Percentiles rank a stretch among this genome's conserved stretches.
phyloP scores from a whole-genome alignment of 2,329 filamentous ascomycete species.

The Trichoderma atroviride region DNA sequence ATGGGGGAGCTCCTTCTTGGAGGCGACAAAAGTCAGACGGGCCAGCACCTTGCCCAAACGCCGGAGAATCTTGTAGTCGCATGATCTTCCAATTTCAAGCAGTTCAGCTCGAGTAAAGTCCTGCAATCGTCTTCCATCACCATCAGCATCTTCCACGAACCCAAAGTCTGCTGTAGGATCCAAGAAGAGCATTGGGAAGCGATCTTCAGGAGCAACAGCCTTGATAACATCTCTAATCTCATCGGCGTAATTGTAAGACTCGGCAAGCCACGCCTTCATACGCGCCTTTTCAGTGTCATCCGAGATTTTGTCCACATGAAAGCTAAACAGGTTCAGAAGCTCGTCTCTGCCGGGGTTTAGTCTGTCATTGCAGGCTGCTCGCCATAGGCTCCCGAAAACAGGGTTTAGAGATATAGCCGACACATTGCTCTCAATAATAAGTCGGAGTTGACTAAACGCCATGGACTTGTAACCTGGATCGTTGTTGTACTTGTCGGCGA shows the following conservation, averaged over 20 bases:
- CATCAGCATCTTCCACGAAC: conserved; percentile 25
- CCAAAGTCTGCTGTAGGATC: conserved; percentile 51
- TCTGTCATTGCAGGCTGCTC: conserved; percentile 52
- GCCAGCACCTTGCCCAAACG: conserved; percentile 52
- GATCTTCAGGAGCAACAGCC: conserved; percentile 41
- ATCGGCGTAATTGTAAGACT: conserved; percentile 52
- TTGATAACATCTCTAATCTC: conserved; percentile 47
- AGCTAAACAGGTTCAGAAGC: conserved; percentile 48
- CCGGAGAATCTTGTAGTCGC: conserved; percentile 50
- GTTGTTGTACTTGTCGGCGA: conserved; percentile 44
- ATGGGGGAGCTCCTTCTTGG: conserved; percentile 45
- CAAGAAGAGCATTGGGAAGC: conserved; percentile 53
- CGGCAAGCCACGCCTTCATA: conserved; percentile 53
- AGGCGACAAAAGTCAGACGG: conserved; percentile 47
- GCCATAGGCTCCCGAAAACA: conserved; percentile 54
- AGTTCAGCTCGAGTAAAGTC: conserved; percentile 50
- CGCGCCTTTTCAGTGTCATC: conserved; percentile 39
- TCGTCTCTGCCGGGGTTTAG: conserved; percentile 44
- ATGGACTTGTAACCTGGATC: conserved; percentile 44
- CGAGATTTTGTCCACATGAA: conserved; percentile 42
- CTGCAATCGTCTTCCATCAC: conserved; percentile 33
- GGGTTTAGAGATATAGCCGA: conserved; percentile 51
- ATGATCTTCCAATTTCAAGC: conserved; percentile 55
- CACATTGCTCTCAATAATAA: conserved; percentile 50
- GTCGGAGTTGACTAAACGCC: conserved; percentile 44